phyloP scores from a whole-genome alignment of 2,329 filamentous ascomycete species.

The Clonostachys chloroleuca region DNA sequence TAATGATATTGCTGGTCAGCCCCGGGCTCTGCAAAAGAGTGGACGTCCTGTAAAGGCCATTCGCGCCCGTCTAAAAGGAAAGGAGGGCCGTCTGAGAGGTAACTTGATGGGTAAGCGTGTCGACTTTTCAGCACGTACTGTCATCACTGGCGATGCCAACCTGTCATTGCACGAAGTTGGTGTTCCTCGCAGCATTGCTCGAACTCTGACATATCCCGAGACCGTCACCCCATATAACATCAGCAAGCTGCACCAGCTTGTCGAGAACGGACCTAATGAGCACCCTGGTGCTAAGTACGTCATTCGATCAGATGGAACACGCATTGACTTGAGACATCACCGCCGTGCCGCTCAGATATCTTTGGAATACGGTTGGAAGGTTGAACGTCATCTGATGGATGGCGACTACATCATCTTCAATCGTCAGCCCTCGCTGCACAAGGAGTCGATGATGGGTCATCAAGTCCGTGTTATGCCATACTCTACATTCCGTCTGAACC shows the following conservation, averaged over 20 bases:
- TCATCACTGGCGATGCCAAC: conserved; percentile 98
- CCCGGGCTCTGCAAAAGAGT: conserved; percentile 93
- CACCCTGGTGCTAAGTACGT: conserved; percentile 97
- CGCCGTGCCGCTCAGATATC: conserved; percentile 82
- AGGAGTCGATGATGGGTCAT: conserved; percentile 99
- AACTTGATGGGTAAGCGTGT: conserved; percentile 99
- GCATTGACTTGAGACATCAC: conserved; percentile 92
- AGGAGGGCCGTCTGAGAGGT: conserved; percentile 94
- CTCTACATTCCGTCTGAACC: conserved; percentile 94
- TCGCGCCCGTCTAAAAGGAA: conserved; percentile 94
- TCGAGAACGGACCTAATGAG: conserved; percentile 90
- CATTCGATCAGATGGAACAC: conserved; percentile 86
- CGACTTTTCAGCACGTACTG: conserved; percentile 98
- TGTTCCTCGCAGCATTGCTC: conserved; percentile 88
- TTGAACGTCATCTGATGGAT: conserved; percentile 93
- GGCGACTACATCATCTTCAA: conserved; percentile 99
- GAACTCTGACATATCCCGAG: conserved; percentile 92
- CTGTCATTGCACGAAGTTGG: conserved; percentile 95
- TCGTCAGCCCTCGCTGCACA: conserved; percentile 97
- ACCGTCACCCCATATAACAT: conserved; percentile 98
- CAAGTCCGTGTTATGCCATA: conserved; percentile 97
- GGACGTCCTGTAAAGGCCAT: conserved; percentile 96
- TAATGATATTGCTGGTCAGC: conserved; percentile 95
- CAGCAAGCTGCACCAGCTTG: conserved; percentile 80
- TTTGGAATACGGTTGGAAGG: conserved; percentile 96